Evolutionary conservation across 495 filamentous ascomycete genomes (phyloP).

Genomic region (Aspergillus cristatus): DNA sequence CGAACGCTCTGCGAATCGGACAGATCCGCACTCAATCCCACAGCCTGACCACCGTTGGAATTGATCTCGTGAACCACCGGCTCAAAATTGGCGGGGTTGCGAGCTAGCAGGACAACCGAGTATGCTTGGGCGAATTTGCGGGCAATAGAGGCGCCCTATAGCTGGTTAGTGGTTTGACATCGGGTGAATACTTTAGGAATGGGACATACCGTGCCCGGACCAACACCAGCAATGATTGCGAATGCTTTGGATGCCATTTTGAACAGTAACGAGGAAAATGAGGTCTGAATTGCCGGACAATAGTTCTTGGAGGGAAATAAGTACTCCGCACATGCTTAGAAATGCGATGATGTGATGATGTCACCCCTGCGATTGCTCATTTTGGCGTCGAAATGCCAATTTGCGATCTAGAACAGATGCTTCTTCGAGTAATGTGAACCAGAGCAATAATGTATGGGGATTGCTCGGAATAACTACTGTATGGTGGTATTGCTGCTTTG

Average conservation of each 20-base stretch:
- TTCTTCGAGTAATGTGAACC: too few species aligned
- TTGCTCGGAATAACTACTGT: too few species aligned
- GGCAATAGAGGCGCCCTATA: slow-evolving; percentile 49
- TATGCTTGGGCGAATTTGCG: slow-evolving; percentile 62
- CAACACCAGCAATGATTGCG: slow-evolving; percentile 68
- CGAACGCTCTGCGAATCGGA: slow-evolving; percentile 52
- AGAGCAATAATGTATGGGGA: too few species aligned
- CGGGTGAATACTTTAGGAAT: neutral
- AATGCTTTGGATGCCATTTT: slow-evolving; percentile 38
- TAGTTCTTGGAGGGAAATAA: too few species aligned
- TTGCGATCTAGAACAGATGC: too few species aligned
- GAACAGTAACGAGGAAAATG: too few species aligned
- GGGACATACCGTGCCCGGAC: slow-evolving; percentile 54
- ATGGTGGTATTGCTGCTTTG: too few species aligned
- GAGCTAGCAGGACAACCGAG: slow-evolving; percentile 66
- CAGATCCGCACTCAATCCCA: slow-evolving; percentile 69
- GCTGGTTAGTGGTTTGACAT: slow-evolving; percentile 4
- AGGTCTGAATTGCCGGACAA: too few species aligned
- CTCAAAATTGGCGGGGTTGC: slow-evolving; percentile 57
- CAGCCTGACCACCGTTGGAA: slow-evolving; percentile 55
- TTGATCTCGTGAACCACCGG: slow-evolving; percentile 68
- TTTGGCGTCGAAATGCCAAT: too few species aligned
- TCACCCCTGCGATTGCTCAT: too few species aligned
- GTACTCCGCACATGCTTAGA: neutral
- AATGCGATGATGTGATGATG: neutral